A percentile compares a stretch with the other conserved stretches of the same genome.
Evolutionary conservation across 352 stramenopile species (phyloP).

Genomic region (Pelagophyceae sp.): DNA sequence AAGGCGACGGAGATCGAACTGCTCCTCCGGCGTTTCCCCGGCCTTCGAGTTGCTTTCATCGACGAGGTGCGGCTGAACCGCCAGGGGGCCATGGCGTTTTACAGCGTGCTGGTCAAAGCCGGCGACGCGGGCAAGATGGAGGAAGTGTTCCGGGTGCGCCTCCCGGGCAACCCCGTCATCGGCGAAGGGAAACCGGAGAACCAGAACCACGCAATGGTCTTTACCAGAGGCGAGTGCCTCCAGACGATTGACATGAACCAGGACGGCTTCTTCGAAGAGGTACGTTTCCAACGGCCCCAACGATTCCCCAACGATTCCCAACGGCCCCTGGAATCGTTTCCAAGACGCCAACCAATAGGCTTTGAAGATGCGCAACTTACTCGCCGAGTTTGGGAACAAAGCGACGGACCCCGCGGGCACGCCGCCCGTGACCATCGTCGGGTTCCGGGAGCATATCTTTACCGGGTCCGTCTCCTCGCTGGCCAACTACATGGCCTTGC

Average conservation of each 20-base stretch:
- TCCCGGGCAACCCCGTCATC: conserved; percentile 94
- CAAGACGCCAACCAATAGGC: no score
- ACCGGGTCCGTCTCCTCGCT: conserved; percentile 94
- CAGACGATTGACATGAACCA: conserved; percentile 99
- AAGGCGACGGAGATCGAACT: conserved; percentile 98
- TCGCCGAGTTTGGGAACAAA: conserved; percentile 80
- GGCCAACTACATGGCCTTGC: conserved; percentile 98
- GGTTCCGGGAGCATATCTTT: conserved; percentile 98
- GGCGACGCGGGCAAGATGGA: conserved; percentile 44
- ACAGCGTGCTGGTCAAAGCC: conserved; percentile 89
- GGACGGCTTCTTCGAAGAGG: conserved; percentile 97
- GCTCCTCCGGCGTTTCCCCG: conserved; percentile 89
- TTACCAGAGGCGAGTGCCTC: conserved; percentile 90
- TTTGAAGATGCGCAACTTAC: conserved; percentile 96
- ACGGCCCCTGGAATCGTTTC: no score
- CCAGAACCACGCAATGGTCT: conserved; percentile 97
- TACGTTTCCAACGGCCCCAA: no score
- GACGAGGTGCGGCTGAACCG: conserved; percentile 91
- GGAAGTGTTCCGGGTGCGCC: conserved; percentile 92
- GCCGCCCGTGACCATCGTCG: conserved; percentile 84
- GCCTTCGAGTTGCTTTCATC: conserved; percentile 95
- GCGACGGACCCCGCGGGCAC: conserved; percentile 46
- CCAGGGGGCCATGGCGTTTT: conserved; percentile 85
- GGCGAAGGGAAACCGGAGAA: conserved; percentile 99
- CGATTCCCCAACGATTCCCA: no score